phyloP scores from a whole-genome alignment of 768 basidiomycete species.

The Paxillus rubicundulus region DNA sequence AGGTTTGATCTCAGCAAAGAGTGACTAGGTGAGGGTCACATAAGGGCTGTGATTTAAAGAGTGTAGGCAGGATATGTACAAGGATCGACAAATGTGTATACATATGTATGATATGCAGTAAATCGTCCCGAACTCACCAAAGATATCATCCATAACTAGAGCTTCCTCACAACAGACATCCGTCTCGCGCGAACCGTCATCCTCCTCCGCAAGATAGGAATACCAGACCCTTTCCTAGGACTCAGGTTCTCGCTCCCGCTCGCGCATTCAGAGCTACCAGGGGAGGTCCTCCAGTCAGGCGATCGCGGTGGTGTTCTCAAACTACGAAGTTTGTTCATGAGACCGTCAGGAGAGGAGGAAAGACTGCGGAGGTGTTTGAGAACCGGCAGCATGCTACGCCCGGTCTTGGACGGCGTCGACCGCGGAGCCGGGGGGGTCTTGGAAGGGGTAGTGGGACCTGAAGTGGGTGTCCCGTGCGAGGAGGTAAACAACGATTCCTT shows the following conservation, averaged over 20 bases:
- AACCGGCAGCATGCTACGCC: constrained; percentile 30
- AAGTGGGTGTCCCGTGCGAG: constrained; percentile 19
- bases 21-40: neutral
- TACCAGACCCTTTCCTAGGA: constrained; percentile 25
- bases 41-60: neutral
- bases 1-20: constrained; percentile 60
- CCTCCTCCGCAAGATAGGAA: constrained; percentile 27
- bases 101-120: neutral
- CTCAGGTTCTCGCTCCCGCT: constrained; percentile 17
- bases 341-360: constrained; percentile 20
- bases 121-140: neutral
- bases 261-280: constrained; percentile 14
- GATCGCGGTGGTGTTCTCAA: constrained; percentile 18
- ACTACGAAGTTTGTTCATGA: constrained; percentile 24
- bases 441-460: constrained; percentile 26
- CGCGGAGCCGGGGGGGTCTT: constrained; percentile 12
- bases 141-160: constrained; percentile 33
- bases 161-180: constrained; percentile 15
- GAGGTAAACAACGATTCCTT: constrained; percentile 30
- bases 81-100: neutral
- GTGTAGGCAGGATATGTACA: neutral
- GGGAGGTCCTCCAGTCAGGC: constrained; percentile 17
- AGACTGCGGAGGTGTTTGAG: constrained; percentile 27
- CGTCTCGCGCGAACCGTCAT: constrained; percentile 28
- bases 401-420: constrained; percentile 5